Percentiles rank a stretch among this genome's conserved stretches.
phyloP scores from a whole-genome alignment of 139 green algal genomes.

The Diplosphaera chodatii region DNA sequence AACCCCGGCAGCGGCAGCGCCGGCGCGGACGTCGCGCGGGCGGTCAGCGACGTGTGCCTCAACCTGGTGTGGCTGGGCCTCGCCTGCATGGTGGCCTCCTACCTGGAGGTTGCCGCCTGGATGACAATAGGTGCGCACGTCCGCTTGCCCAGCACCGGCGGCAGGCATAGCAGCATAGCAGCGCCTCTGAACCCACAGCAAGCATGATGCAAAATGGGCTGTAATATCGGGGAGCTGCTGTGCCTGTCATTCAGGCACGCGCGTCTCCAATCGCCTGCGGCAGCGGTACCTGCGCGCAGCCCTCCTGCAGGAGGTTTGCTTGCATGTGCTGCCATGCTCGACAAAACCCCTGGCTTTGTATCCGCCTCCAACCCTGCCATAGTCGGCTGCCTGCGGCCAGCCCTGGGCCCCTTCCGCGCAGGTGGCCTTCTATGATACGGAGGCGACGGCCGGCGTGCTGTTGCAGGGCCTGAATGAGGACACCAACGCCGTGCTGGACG shows the following conservation, averaged over 20 bases:
- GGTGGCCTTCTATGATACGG: slow-evolving; percentile 76
- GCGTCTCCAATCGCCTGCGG: slow-evolving; percentile 23
- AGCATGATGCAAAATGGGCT: no score
- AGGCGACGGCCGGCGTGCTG: slow-evolving; percentile 39
- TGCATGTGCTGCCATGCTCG: no score
- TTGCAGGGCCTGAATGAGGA: slow-evolving; percentile 68
- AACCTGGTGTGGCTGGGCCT: slow-evolving; percentile 67
- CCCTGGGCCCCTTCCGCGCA: no score
- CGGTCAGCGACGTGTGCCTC: slow-evolving; percentile 25
- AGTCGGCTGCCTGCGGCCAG: no score
- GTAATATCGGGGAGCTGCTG: no score
- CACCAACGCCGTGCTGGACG: slow-evolving; percentile 45
- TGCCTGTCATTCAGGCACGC: slow-evolving; percentile 4
- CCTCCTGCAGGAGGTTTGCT: slow-evolving; percentile 81
- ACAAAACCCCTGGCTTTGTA: no score
- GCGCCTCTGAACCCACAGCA: no score
- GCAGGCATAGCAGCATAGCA: no score
- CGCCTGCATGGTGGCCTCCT: slow-evolving; percentile 28
- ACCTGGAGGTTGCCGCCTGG: slow-evolving; percentile 38
- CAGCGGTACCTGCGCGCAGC: slow-evolving; percentile 45
- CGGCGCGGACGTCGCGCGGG: background rate
- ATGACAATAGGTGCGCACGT: slow-evolving; percentile 35
- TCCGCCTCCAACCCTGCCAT: no score
- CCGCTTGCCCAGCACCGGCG: no score
- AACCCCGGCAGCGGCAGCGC: background rate